Conservation (phyloP, 768 basidiomycete genomes). For the Mycena epipterygia region DNA sequence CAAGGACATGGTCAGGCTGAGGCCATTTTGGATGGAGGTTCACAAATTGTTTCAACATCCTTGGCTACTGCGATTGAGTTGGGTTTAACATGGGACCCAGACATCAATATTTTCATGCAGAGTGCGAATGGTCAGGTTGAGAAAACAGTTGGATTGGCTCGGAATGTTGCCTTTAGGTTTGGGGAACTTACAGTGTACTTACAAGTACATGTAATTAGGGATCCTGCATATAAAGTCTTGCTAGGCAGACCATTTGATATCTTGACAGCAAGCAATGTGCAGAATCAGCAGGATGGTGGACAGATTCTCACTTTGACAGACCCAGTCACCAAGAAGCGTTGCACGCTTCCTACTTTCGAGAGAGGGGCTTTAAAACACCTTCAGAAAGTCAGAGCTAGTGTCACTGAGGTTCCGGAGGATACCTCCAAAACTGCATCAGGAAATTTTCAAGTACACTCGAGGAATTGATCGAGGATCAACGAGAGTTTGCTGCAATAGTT, state of each 20-base stretch:
- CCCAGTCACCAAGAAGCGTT: not conserved
- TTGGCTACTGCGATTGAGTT: constrained; percentile 22
- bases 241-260: constrained; percentile 18
- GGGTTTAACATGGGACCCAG: constrained; percentile 5
- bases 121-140: constrained; percentile 9
- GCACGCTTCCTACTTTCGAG: constrained; percentile 7
- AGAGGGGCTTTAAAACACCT: not conserved
- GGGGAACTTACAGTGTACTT: constrained; percentile 13
- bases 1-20: not conserved
- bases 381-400: not conserved
- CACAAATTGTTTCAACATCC: constrained; percentile 36
- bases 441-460: constrained; percentile 5
- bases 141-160: constrained; percentile 11
- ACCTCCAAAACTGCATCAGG: not conserved
- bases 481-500: constrained; percentile 14
- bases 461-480: not conserved
- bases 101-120: constrained; percentile 11
- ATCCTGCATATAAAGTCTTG: too few relatives aligned
- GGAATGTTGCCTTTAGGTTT: constrained; percentile 25
- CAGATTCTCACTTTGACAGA: constrained; percentile 6
- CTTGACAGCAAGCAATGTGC: not conserved
- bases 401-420: not conserved
- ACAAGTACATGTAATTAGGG: constrained; percentile 27
- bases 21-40: constrained; percentile 33
- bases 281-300: not conserved